Evolutionary conservation across 2,329 filamentous ascomycete species (phyloP).

Genomic region (Scolecobasidium constrictum): DNA sequence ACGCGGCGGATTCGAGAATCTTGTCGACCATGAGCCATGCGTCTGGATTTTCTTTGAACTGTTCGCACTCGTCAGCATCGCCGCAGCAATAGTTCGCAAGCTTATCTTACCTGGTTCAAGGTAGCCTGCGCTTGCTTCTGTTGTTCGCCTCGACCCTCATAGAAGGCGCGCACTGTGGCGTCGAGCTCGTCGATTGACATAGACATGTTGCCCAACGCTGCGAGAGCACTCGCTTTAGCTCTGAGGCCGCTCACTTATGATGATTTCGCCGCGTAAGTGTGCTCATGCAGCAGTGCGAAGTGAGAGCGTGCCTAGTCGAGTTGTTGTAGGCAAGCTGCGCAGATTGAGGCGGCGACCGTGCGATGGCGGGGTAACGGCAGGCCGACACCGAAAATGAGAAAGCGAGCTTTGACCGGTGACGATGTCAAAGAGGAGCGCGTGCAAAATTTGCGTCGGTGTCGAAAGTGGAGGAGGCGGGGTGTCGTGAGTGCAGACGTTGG

Average conservation of each 20-base stretch:
- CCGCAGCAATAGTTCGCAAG: conserved; percentile 10
- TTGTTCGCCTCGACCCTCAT: conserved; percentile 91
- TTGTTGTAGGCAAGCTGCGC: too few species aligned
- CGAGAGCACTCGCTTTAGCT: neutral
- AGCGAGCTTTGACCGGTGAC: too few species aligned
- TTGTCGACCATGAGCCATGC: conserved; percentile 96
- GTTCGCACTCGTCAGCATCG: conserved; percentile 16
- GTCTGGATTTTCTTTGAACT: conserved; percentile 99
- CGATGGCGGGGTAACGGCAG: too few species aligned
- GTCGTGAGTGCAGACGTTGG: too few species aligned
- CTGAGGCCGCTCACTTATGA: too few species aligned
- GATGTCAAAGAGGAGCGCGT: too few species aligned
- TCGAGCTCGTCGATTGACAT: conserved; percentile 82
- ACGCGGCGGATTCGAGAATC: conserved; percentile 85
- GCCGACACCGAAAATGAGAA: too few species aligned
- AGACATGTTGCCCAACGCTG: conserved; percentile 7
- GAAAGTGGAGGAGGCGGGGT: too few species aligned
- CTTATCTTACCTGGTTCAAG: conserved; percentile 59
- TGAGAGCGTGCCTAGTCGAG: too few species aligned
- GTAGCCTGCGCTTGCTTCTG: conserved; percentile 94
- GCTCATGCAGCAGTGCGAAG: neutral
- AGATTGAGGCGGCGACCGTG: too few species aligned
- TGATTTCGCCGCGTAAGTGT: too few species aligned
- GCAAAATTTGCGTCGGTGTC: too few species aligned
- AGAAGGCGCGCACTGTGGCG: conserved; percentile 91